These are phyloP conservation scores for Beauveria sp. DNA, from an alignment of 2,329 filamentous ascomycete species.

Conservation along the genomic window DNA sequence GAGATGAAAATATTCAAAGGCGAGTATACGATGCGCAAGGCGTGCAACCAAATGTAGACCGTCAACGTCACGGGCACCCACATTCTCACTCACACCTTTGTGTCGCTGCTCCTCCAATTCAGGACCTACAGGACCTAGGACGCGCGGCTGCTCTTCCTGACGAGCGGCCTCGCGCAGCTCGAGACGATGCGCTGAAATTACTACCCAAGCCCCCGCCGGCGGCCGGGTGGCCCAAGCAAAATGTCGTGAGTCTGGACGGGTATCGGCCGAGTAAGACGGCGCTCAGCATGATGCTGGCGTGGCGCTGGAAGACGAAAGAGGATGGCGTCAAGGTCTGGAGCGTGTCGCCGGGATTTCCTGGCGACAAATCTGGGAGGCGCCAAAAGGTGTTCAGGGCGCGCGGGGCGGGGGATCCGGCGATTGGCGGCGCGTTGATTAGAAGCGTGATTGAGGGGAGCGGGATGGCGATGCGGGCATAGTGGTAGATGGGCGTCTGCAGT, in stretches of 20 bases:
- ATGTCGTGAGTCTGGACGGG: conserved; percentile 11
- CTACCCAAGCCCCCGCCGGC: conserved; percentile 13
- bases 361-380: conserved; percentile 31
- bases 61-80: conserved; percentile 37
- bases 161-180: conserved; percentile 32
- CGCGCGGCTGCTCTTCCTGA: conserved; percentile 40
- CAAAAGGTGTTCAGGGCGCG: conserved; percentile 16
- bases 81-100: conserved; percentile 28
- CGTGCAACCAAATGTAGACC: conserved; percentile 35
- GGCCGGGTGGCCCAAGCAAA: conserved; percentile 33
- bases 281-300: conserved; percentile 43
- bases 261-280: conserved; percentile 37
- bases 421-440: conserved; percentile 30
- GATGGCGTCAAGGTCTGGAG: conserved; percentile 35
- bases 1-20: conserved; percentile 25
- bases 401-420: conserved; percentile 25
- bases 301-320: conserved; percentile 28
- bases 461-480: conserved; percentile 34
- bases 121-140: conserved; percentile 14
- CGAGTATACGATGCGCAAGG: conserved; percentile 27
- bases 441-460: conserved; percentile 32
- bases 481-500: conserved; percentile 16
- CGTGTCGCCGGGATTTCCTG: conserved; percentile 31
- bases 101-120: conserved; percentile 36
- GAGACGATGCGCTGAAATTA: conserved; percentile 17